Percentiles rank a stretch among this genome's conserved stretches.
Evolutionary conservation across 2,329 filamentous ascomycete species (phyloP).

Genomic region (Ophiostoma triangulosporum): DNA sequence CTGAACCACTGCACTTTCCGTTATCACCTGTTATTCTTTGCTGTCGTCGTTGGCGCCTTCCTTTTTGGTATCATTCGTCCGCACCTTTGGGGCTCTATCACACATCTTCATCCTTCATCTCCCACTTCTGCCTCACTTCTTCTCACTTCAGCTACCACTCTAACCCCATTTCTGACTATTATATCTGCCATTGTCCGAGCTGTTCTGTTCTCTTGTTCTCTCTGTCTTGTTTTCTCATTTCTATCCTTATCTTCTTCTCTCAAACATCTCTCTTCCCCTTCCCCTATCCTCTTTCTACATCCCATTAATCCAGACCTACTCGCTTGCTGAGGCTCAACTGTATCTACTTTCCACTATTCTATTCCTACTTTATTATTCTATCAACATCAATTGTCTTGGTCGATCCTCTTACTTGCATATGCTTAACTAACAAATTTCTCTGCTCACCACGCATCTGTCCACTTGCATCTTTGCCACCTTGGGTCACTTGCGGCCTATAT

Average conservation of each 20-base stretch:
- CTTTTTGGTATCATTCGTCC: neutral
- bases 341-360: neutral
- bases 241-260: too few species aligned
- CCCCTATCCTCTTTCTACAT: too few species aligned
- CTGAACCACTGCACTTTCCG: neutral
- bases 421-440: neutral
- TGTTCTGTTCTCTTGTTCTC: too few species aligned
- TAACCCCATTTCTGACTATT: too few species aligned
- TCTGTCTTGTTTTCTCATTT: too few species aligned
- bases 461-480: neutral
- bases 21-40: neutral
- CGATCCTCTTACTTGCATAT: conserved; percentile 1
- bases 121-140: neutral
- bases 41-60: neutral
- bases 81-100: neutral
- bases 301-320: too few species aligned
- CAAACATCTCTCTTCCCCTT: too few species aligned
- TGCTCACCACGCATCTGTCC: neutral
- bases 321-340: too few species aligned
- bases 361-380: neutral
- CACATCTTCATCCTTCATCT: neutral
- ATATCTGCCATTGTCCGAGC: too few species aligned
- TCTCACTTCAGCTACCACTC: too few species aligned
- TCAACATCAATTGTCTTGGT: neutral
- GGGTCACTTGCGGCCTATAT: neutral